phyloP scores from a whole-genome alignment of 2,329 filamentous ascomycete genomes.

The Fusarium neocosmosporiellum region DNA sequence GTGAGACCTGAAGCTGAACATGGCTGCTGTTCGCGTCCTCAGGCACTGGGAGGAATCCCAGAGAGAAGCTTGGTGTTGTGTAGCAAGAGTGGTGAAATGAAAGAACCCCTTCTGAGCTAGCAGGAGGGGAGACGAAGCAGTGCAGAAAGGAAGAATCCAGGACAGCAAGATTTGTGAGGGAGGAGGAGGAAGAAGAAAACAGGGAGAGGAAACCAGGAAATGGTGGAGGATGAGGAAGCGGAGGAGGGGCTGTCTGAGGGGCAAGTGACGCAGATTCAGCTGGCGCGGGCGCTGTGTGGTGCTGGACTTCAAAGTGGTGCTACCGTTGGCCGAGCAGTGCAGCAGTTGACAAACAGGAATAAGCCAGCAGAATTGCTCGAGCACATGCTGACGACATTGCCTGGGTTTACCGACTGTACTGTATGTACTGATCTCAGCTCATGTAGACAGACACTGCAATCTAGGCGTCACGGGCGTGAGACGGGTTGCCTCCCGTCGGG shows the following conservation, averaged over 20 bases:
- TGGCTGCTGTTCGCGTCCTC: constrained; percentile 45
- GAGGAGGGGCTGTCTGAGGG: constrained; percentile 41
- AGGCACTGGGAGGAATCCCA: constrained; percentile 30
- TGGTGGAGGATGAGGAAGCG: constrained; percentile 20
- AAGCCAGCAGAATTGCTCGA: constrained; percentile 27
- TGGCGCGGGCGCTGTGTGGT: constrained; percentile 26
- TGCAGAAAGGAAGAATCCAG: constrained; percentile 7
- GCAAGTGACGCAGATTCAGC: constrained; percentile 45
- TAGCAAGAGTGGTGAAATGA: constrained; percentile 13
- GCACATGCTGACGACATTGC: background rate
- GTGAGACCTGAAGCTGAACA: constrained; percentile 62
- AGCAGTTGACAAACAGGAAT: constrained; percentile 21
- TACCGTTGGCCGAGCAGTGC: constrained; percentile 20
- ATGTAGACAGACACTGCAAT: constrained; percentile 20
- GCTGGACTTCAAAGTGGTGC: background rate
- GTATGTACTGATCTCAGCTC: constrained; percentile 7
- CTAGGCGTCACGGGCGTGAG: constrained; percentile 9
- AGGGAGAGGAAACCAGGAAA: constrained; percentile 23
- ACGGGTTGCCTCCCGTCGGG: constrained; percentile 29
- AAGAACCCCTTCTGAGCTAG: constrained; percentile 36
- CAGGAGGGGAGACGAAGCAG: constrained; percentile 20
- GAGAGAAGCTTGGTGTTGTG: constrained; percentile 12
- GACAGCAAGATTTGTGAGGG: constrained; percentile 10
- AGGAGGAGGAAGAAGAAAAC: constrained; percentile 21
- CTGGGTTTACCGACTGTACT: background rate